phyloP scores from a whole-genome alignment of 148 eudicot genomes.

The Rhododendron mucronatum region DNA sequence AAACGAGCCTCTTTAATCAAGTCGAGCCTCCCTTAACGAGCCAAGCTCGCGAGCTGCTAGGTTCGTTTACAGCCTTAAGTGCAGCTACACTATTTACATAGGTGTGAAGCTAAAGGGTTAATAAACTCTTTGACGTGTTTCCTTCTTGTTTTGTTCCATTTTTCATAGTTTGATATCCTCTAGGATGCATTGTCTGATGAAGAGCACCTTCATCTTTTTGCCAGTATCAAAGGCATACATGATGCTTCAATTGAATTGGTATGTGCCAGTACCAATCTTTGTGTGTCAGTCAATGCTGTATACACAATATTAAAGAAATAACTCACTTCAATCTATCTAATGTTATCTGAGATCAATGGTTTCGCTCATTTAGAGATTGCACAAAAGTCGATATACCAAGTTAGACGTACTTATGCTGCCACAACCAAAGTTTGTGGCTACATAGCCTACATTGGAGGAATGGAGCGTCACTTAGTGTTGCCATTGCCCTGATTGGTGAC shows the following conservation, averaged over 20 bases:
- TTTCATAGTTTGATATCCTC: conserved; percentile 65
- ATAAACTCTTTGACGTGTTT: too few species aligned
- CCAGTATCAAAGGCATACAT: conserved; percentile 71
- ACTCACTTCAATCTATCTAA: too few species aligned
- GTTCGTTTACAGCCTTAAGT: too few species aligned
- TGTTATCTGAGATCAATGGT: too few species aligned
- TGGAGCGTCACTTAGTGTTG: not conserved
- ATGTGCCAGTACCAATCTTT: not conserved
- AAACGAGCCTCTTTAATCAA: too few species aligned
- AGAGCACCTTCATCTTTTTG: conserved; percentile 80
- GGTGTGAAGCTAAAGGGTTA: too few species aligned
- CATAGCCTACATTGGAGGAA: not conserved
- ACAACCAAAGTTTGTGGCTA: not conserved
- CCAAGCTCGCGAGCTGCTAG: too few species aligned
- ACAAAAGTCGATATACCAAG: too few species aligned
- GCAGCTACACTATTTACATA: too few species aligned
- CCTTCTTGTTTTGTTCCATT: not conserved
- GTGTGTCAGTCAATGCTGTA: too few species aligned
- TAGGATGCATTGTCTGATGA: conserved; percentile 78
- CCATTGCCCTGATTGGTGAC: not conserved
- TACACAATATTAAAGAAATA: too few species aligned
- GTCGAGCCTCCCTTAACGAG: too few species aligned
- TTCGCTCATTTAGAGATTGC: not conserved
- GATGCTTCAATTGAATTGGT: conserved; percentile 50
- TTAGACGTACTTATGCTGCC: not conserved